These are phyloP conservation scores for Blepharisma stoltei DNA, from an alignment of 73 alveolate species.

Conservation along the genomic window DNA sequence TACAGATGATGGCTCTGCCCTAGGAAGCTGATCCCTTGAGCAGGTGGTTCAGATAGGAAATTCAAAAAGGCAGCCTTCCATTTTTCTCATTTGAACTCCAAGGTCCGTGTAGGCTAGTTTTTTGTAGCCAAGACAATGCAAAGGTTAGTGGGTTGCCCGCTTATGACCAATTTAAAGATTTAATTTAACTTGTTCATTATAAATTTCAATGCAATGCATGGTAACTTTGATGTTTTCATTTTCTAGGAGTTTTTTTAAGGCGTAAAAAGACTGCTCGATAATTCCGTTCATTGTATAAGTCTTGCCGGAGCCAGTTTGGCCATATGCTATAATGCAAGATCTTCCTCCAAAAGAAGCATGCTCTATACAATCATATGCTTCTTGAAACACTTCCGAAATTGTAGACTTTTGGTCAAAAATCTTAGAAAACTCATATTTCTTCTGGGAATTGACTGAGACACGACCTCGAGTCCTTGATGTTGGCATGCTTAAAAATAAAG, in stretches of 20 bases:
- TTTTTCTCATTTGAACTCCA: too few species aligned
- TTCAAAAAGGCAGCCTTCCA: too few species aligned
- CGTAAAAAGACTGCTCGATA: not conserved
- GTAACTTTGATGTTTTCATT: not conserved
- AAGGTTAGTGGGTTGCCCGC: not conserved
- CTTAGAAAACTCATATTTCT: constrained; percentile 10
- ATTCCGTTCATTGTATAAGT: constrained; percentile 22
- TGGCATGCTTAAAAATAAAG: not conserved
- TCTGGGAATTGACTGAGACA: not conserved
- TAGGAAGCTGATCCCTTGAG: too few species aligned
- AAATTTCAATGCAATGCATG: constrained; percentile 6
- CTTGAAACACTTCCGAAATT: not conserved
- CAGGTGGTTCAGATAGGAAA: too few species aligned
- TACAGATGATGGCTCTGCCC: too few species aligned
- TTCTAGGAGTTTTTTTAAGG: not conserved
- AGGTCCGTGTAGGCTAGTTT: too few species aligned
- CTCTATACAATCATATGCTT: not conserved
- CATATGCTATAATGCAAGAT: constrained; percentile 28
- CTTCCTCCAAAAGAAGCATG: constrained; percentile 19
- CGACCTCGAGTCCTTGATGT: not conserved
- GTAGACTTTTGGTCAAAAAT: not conserved
- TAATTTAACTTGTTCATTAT: constrained; percentile 30
- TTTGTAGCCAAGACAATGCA: not conserved
- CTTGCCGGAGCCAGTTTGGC: constrained; percentile 32
- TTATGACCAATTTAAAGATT: too few species aligned